Evolutionary conservation across 208 protist species (phyloP).

Genomic region (Leishmania lainsoni): DNA sequence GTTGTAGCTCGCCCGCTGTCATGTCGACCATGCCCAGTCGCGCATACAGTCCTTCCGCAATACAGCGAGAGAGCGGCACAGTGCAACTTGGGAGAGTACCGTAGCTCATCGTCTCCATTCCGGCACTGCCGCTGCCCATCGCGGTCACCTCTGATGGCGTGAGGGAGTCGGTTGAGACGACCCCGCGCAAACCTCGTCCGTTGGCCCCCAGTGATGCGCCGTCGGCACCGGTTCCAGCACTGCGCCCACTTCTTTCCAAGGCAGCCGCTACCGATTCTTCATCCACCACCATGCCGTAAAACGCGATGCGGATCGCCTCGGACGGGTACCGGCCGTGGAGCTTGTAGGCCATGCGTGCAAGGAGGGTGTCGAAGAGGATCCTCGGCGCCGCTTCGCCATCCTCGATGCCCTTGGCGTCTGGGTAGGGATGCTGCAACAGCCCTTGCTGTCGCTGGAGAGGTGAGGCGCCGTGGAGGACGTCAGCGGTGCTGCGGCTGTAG

Average conservation of each 20-base stretch:
- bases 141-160: conserved; percentile 19
- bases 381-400: conserved; percentile 20
- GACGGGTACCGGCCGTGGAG: conserved; percentile 75
- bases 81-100: conserved; percentile 23
- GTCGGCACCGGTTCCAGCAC: background rate
- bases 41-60: conserved; percentile 54
- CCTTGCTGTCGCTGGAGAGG: background rate
- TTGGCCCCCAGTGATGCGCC: background rate
- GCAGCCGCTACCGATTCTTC: conserved; percentile 17
- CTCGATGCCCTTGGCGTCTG: conserved; percentile 10
- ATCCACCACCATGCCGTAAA: conserved; percentile 56
- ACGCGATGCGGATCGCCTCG: conserved; percentile 65
- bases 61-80: conserved; percentile 46
- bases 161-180: conserved; percentile 22
- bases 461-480: background rate
- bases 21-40: conserved; percentile 56
- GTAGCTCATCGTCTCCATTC: background rate
- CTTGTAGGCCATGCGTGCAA: conserved; percentile 70
- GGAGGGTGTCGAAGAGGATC: conserved; percentile 73
- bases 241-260: conserved; percentile 12
- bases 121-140: conserved; percentile 16
- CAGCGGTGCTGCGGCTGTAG: background rate
- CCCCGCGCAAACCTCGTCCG: conserved; percentile 16
- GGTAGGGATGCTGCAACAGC: background rate
- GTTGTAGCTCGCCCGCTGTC: conserved; percentile 34